Conservation (phyloP, 2,329 filamentous ascomycete genomes). For the Monosporascus sp. region DNA sequence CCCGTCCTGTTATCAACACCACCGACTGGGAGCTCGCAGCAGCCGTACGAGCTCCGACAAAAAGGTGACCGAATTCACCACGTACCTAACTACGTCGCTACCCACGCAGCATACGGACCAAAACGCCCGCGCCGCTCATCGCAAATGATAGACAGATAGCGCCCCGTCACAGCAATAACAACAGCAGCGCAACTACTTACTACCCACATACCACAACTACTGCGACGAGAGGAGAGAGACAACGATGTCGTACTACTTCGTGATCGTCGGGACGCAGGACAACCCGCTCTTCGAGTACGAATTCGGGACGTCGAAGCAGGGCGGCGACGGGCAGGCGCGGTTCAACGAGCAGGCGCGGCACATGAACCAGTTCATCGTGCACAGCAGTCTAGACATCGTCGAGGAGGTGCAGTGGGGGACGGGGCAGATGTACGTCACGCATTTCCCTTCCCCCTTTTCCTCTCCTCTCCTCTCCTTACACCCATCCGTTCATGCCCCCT, state of each 20-base stretch:
- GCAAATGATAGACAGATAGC: conserved; percentile 19
- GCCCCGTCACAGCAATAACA: neutral
- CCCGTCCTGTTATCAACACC: too few relatives aligned
- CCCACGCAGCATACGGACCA: too few relatives aligned
- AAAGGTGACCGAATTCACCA: too few relatives aligned
- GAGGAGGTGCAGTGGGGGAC: conserved; percentile 94
- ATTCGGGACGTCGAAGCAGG: conserved; percentile 93
- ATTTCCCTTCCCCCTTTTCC: conserved; percentile 6
- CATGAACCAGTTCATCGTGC: conserved; percentile 96
- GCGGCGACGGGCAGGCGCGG: conserved; percentile 85
- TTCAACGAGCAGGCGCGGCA: conserved; percentile 85
- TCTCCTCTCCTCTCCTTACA: too few relatives aligned
- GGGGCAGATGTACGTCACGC: conserved; percentile 62
- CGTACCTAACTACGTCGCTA: too few relatives aligned
- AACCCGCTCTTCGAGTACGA: conserved; percentile 95
- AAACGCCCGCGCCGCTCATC: neutral
- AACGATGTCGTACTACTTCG: conserved; percentile 96
- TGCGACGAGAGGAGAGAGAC: conserved; percentile 16
- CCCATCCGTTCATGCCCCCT: too few relatives aligned
- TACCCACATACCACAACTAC: neutral
- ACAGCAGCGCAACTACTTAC: neutral
- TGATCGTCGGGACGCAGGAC: conserved; percentile 91
- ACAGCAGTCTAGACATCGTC: conserved; percentile 88
- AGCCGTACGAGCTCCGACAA: too few relatives aligned
- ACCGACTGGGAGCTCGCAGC: too few relatives aligned